Percentiles rank a stretch among this genome's conserved stretches.
phyloP scores from a whole-genome alignment of 2,329 filamentous ascomycete species.

The Orbilia javanica region DNA sequence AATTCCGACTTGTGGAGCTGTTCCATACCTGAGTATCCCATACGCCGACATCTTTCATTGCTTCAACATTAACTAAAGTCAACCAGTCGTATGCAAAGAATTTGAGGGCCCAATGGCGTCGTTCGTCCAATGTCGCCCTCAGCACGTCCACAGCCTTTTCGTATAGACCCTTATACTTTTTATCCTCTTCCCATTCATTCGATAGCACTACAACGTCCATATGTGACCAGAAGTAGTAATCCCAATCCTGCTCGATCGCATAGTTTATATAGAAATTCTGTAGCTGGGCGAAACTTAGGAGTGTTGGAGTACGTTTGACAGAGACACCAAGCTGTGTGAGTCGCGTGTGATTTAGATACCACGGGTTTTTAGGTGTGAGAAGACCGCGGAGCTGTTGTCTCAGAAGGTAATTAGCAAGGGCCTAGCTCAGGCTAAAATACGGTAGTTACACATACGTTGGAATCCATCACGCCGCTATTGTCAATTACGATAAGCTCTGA shows the following conservation, averaged over 20 bases:
- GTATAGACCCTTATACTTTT: constrained; percentile 26
- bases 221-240: constrained; percentile 72
- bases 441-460: constrained; percentile 65
- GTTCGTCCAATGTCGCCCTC: constrained; percentile 63
- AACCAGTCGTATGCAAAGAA: constrained; percentile 74
- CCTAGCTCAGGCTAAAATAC: neutral
- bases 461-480: constrained; percentile 72
- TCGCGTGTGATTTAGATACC: constrained; percentile 71
- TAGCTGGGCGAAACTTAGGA: constrained; percentile 71
- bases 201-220: constrained; percentile 70
- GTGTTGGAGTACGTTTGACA: constrained; percentile 69
- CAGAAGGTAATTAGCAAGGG: neutral
- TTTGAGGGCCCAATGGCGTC: constrained; percentile 68
- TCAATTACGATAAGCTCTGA: constrained; percentile 72
- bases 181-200: constrained; percentile 55
- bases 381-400: constrained; percentile 63
- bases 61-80: constrained; percentile 70
- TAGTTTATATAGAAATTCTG: constrained; percentile 71
- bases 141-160: constrained; percentile 61
- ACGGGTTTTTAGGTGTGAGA: constrained; percentile 71
- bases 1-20: neutral
- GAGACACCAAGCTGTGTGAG: constrained; percentile 69
- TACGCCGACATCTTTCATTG: constrained; percentile 69
- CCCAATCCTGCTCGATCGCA: constrained; percentile 67
- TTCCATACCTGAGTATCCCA: constrained; percentile 71